Base-by-base conservation (phyloP, 768 basidiomycete species). In the Pleurotus pulmonarius region DNA sequence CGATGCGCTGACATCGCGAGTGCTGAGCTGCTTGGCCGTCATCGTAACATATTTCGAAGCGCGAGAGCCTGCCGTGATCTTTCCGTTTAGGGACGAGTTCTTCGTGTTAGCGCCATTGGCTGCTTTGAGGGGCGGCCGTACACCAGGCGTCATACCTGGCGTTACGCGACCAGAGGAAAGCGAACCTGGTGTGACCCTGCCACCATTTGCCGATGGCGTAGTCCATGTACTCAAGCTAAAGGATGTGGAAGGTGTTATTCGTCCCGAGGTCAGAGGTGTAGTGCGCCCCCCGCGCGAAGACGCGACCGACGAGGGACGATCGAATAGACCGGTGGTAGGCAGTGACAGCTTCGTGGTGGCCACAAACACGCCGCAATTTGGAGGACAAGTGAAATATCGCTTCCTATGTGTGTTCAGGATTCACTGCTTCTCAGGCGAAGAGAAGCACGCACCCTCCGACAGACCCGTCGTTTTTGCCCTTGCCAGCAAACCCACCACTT, bases 391-490 rank as follows among this genome's bases (percentile, higher is more conserved):
- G 63, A 99, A 99, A 69, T 99, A 98, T 63, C 79, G 83, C 46
- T 82, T 81, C 41, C 94, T 95, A 59, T 56, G 45, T 46, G 38
- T 49, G 15, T 46, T 59, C 53, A 63, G 55, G 51, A 24, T 13
- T 8, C 2, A 15, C 37, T 49, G 6, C 1, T 5, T 13, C 11
- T 26, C 11, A 26, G 18, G 18, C 13, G 39, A 41, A 53, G 11
- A 22, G 38, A 25, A 25, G 8, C 18, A 53, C 92, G 76, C 67
- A 97, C 95, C 92, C 92, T 59, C 76, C 80, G 4, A 96, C 94
- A 45, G 84, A 82, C 34, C 96, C 96, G 63, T 98, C 84, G 64
- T 99, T 99, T 75, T 98, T 99, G 0, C 96, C 96, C 69, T 90
- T 91, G 16, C 96, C 94, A 15, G 80, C 70, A 66, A 94, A 96